Conservation (phyloP, 768 basidiomycete species). For the Trametes cinnabarina region DNA sequence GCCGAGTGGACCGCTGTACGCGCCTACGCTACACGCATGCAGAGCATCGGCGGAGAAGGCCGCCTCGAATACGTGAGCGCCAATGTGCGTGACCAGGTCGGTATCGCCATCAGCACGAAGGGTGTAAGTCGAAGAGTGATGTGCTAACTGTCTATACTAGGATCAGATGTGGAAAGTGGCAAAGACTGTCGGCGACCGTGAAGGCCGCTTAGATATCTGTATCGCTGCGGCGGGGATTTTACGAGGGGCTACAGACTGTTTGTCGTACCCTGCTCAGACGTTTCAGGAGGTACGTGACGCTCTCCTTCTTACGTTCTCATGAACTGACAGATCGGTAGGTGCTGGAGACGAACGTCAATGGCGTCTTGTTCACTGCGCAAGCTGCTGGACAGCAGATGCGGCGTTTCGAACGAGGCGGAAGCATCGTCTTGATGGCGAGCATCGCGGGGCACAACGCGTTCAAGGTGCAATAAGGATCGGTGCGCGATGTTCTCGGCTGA, state of each 20-base stretch:
- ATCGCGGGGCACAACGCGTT: constrained; percentile 55
- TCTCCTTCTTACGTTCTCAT: neutral
- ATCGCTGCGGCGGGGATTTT: constrained; percentile 75
- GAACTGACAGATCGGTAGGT: constrained; percentile 39
- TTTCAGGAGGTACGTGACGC: constrained; percentile 50
- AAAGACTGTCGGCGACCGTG: constrained; percentile 59
- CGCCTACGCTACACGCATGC: constrained; percentile 36
- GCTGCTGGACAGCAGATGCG: constrained; percentile 35
- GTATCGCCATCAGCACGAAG: constrained; percentile 27
- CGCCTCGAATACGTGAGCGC: constrained; percentile 60
- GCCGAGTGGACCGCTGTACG: constrained; percentile 54
- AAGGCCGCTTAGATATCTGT: constrained; percentile 70
- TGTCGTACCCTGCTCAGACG: constrained; percentile 58
- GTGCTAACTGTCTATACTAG: neutral
- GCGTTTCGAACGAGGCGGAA: constrained; percentile 33
- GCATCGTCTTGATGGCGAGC: constrained; percentile 41
- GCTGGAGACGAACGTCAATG: constrained; percentile 56
- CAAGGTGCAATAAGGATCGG: constrained; percentile 39
- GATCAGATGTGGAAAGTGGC: constrained; percentile 46
- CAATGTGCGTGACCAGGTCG: constrained; percentile 61
- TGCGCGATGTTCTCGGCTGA: constrained; percentile 45
- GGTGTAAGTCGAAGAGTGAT: neutral
- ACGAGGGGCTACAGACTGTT: constrained; percentile 48
- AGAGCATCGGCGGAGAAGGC: constrained; percentile 18
- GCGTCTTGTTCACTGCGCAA: constrained; percentile 35